phyloP scores from a whole-genome alignment of 1,284 basidiomycete genomes.

The Ganoderma resinaceum region DNA sequence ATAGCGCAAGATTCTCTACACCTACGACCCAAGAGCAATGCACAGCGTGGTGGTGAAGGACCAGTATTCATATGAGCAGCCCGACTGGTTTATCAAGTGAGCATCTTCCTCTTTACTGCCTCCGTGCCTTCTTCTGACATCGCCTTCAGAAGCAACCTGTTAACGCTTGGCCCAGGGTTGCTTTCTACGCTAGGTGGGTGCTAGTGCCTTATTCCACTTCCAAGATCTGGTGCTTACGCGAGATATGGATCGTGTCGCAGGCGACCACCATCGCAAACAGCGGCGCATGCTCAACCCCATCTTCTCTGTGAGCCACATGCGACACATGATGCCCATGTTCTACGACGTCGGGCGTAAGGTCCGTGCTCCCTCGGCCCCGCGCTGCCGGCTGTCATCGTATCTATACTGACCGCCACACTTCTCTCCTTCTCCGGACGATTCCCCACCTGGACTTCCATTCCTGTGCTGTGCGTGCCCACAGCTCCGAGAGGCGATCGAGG shows the following conservation, averaged over 20 bases:
- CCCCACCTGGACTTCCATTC: conserved; percentile 6
- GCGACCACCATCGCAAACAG: conserved; percentile 34
- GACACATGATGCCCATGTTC: conserved; percentile 32
- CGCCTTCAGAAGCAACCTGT: conserved; percentile 26
- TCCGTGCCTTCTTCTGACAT: conserved; percentile 1
- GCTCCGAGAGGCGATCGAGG: conserved; percentile 34
- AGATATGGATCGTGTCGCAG: conserved; percentile 19
- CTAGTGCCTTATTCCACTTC: background rate
- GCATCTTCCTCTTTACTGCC: background rate
- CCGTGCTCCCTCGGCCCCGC: conserved; percentile 23
- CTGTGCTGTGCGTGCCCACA: conserved; percentile 18
- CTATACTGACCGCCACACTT: conserved; percentile 2
- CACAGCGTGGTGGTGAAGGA: conserved; percentile 44
- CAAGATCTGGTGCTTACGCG: background rate
- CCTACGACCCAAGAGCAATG: conserved; percentile 39
- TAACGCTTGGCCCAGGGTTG: conserved; percentile 34
- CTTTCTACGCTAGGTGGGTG: conserved; percentile 31
- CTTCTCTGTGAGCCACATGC: conserved; percentile 33
- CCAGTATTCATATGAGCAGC: conserved; percentile 40
- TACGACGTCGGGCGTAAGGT: conserved; percentile 33
- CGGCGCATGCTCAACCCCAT: conserved; percentile 31
- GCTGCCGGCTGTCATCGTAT: background rate
- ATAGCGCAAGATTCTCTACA: conserved; percentile 36
- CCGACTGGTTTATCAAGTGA: conserved; percentile 32
- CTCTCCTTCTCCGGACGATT: conserved; percentile 10